Evolutionary conservation across 1,284 basidiomycete genomes (phyloP).

Genomic region (Limonomyces culmigenus): DNA sequence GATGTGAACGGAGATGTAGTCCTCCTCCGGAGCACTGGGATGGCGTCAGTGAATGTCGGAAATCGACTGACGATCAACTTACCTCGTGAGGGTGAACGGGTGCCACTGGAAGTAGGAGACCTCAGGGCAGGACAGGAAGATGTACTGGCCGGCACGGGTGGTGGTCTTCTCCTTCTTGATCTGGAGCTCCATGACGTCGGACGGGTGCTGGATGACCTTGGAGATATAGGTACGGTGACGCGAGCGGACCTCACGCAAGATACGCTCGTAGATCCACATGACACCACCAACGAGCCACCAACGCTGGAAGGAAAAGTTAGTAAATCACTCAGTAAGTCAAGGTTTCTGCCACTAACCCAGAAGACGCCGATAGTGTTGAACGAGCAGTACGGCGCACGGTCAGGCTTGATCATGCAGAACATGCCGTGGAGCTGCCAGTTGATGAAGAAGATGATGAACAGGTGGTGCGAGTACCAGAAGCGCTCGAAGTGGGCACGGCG

Average conservation of each 20-base stretch:
- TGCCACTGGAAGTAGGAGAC: constrained; percentile 91
- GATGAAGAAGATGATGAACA: constrained; percentile 83
- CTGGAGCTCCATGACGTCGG: constrained; percentile 79
- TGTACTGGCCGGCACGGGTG: constrained; percentile 72
- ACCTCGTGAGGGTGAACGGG: constrained; percentile 86
- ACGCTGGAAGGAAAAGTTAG: constrained; percentile 26
- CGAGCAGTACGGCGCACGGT: constrained; percentile 72
- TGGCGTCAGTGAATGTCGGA: not conserved
- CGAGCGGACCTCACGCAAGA: constrained; percentile 75
- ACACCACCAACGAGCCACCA: constrained; percentile 80
- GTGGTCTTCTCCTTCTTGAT: constrained; percentile 85
- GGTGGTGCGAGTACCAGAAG: constrained; percentile 84
- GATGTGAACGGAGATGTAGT: constrained; percentile 82
- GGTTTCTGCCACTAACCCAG: constrained; percentile 42
- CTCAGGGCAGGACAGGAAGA: constrained; percentile 76
- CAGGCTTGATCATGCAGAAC: constrained; percentile 91
- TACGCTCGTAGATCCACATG: constrained; percentile 72
- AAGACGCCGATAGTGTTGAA: constrained; percentile 78
- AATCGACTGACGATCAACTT: constrained; percentile 20
- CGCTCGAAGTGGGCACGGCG: constrained; percentile 60
- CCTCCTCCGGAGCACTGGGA: constrained; percentile 78
- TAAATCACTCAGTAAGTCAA: constrained; percentile 3
- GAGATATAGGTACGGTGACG: constrained; percentile 79
- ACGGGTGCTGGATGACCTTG: constrained; percentile 87
- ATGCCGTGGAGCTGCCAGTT: constrained; percentile 86